Evolutionary conservation across 805 yeast species (phyloP).

Genomic region (Millerozyma acaciae): DNA sequence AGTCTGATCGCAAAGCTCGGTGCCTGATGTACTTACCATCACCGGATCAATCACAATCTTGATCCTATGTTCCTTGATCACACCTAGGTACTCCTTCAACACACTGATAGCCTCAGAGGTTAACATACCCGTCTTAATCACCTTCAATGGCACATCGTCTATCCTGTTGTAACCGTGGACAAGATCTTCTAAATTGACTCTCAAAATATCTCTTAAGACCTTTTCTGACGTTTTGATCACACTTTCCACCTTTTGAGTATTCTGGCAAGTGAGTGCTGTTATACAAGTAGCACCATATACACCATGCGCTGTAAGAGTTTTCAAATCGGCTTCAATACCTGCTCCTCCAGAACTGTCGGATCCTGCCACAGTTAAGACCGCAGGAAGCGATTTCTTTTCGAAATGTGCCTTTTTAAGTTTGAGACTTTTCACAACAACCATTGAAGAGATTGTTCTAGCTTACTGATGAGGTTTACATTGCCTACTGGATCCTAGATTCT

Average conservation of each 20-base stretch:
- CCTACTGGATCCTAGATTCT: background rate
- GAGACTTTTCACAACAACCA: slow-evolving; percentile 2
- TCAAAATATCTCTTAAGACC: slow-evolving; percentile 47
- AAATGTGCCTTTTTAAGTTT: background rate
- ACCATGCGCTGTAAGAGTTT: slow-evolving; percentile 69
- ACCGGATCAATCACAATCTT: slow-evolving; percentile 76
- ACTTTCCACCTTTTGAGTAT: slow-evolving; percentile 48
- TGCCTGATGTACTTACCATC: slow-evolving; percentile 78
- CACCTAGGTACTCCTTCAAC: slow-evolving; percentile 33
- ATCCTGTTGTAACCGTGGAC: slow-evolving; percentile 22
- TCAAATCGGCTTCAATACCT: slow-evolving; percentile 85
- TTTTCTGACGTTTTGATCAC: slow-evolving; percentile 40
- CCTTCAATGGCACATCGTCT: slow-evolving; percentile 41
- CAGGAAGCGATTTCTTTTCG: slow-evolving; percentile 9
- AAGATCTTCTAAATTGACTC: slow-evolving; percentile 57
- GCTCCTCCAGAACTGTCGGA: slow-evolving; percentile 90
- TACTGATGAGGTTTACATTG: background rate
- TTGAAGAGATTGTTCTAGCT: background rate
- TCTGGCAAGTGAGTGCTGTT: slow-evolving; percentile 78
- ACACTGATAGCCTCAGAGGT: slow-evolving; percentile 51
- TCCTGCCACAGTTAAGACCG: slow-evolving; percentile 52
- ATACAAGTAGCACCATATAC: slow-evolving; percentile 77
- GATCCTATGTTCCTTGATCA: slow-evolving; percentile 21
- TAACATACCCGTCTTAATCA: slow-evolving; percentile 77
- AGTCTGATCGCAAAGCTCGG: slow-evolving; percentile 46